Conservation (phyloP, 768 basidiomycete genomes). For the Lactarius psammicola region DNA sequence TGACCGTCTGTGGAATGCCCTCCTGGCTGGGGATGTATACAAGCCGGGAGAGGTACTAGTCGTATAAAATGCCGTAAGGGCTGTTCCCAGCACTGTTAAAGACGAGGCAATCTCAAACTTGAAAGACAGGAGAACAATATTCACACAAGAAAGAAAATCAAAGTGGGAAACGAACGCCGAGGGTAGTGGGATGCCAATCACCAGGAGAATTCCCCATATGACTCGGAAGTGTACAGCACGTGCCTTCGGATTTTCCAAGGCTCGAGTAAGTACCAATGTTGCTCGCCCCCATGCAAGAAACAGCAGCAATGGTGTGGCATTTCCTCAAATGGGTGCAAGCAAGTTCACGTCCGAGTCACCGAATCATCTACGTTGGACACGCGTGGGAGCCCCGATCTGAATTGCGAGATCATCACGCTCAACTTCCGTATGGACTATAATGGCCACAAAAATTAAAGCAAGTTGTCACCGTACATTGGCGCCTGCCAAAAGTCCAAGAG, state of each 20-base stretch:
- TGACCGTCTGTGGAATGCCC: too few relatives aligned
- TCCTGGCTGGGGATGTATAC: too few relatives aligned
- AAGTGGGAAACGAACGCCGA: background rate
- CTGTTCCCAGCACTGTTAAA: too few relatives aligned
- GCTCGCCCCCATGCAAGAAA: background rate
- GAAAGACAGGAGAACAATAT: background rate
- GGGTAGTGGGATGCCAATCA: background rate
- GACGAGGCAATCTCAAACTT: too few relatives aligned
- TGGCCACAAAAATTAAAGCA: background rate
- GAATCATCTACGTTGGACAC: background rate
- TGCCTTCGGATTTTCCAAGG: too few relatives aligned
- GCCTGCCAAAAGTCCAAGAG: too few relatives aligned
- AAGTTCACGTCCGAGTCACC: constrained; percentile 8
- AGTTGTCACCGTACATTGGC: background rate
- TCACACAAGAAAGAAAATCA: constrained; percentile 11
- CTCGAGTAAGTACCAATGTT: background rate
- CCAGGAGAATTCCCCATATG: too few relatives aligned
- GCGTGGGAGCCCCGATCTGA: background rate
- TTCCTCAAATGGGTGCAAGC: background rate
- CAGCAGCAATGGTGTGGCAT: background rate
- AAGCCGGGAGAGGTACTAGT: too few relatives aligned
- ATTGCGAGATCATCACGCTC: too few relatives aligned
- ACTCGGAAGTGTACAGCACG: too few relatives aligned
- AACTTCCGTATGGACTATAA: background rate
- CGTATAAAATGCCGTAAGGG: too few relatives aligned